Conservation (phyloP, 2,329 filamentous ascomycete genomes). For the Aspergillus nomiae region DNA sequence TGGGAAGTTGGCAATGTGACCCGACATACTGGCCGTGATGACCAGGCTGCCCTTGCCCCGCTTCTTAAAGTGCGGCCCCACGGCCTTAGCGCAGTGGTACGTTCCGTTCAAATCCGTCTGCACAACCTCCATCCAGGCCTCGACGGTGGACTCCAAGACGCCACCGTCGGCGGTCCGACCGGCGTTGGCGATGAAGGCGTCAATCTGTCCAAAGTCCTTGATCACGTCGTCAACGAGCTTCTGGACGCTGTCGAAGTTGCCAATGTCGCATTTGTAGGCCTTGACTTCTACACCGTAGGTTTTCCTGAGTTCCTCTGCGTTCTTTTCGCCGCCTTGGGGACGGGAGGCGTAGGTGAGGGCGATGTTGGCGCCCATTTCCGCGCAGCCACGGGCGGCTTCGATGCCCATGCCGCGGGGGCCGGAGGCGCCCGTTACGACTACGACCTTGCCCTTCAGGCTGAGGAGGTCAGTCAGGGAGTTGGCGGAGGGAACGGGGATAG, state of each 20-base stretch:
- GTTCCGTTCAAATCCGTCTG: constrained; percentile 84
- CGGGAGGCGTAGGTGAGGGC: constrained; percentile 69
- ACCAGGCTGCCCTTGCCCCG: constrained; percentile 65
- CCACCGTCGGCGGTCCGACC: constrained; percentile 70
- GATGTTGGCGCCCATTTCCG: constrained; percentile 65
- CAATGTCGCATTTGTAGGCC: constrained; percentile 67
- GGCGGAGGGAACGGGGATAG: constrained; percentile 39
- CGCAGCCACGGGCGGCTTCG: constrained; percentile 65
- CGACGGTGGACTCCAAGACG: constrained; percentile 68
- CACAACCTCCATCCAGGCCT: constrained; percentile 76
- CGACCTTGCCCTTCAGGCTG: constrained; percentile 51
- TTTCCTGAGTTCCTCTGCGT: constrained; percentile 62
- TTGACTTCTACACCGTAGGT: constrained; percentile 67
- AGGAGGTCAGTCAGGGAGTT: constrained; percentile 44
- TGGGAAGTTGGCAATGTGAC: constrained; percentile 58
- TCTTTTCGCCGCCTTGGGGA: constrained; percentile 64
- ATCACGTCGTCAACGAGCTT: constrained; percentile 61
- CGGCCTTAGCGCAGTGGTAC: constrained; percentile 83
- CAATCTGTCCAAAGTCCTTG: constrained; percentile 70
- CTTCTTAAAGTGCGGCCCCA: constrained; percentile 76
- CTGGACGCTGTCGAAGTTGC: constrained; percentile 58
- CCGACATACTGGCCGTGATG: constrained; percentile 66
- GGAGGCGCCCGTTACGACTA: constrained; percentile 52
- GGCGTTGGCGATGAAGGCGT: constrained; percentile 70
- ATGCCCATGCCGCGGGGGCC: constrained; percentile 70